A percentile compares a stretch with the other conserved stretches of the same genome.
Conservation (phyloP, 306 rosid species). For the Ziziphus jujuba region DNA sequence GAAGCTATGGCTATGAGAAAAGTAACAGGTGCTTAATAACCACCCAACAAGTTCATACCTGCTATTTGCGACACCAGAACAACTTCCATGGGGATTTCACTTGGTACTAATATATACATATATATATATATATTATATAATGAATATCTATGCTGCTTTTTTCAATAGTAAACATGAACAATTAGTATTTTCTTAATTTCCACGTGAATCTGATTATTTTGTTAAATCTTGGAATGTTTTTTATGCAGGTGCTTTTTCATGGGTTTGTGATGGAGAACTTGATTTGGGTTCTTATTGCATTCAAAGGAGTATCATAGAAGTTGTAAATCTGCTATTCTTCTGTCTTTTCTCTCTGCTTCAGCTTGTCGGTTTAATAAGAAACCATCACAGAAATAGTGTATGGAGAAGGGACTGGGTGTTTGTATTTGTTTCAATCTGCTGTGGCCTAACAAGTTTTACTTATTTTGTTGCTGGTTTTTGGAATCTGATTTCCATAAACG, state of each 20-base stretch:
- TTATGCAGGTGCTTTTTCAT: slow-evolving; percentile 38
- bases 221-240: not conserved
- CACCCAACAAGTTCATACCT: too few relatives aligned
- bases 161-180: too few relatives aligned
- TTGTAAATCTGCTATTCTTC: slow-evolving; percentile 38
- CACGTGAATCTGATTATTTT: too few relatives aligned
- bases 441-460: slow-evolving; percentile 40
- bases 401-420: slow-evolving; percentile 32
- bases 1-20: too few relatives aligned
- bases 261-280: slow-evolving; percentile 43
- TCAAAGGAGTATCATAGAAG: slow-evolving; percentile 37
- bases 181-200: too few relatives aligned
- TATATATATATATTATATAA: too few relatives aligned
- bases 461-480: slow-evolving; percentile 39
- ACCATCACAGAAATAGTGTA: slow-evolving; percentile 2
- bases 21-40: too few relatives aligned
- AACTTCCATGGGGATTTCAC: too few relatives aligned
- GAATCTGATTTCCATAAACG: slow-evolving; percentile 31
- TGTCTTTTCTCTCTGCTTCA: slow-evolving; percentile 29
- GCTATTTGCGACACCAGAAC: too few relatives aligned
- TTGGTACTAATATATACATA: too few relatives aligned
- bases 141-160: too few relatives aligned
- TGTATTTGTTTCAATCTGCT: slow-evolving; percentile 39
- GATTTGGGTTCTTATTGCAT: slow-evolving; percentile 44
- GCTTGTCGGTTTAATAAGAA: slow-evolving; percentile 30